These are phyloP conservation scores for Asterella californica DNA, from an alignment of 225 moss, liverwort and hornwort genomes.

Conservation along the genomic window DNA sequence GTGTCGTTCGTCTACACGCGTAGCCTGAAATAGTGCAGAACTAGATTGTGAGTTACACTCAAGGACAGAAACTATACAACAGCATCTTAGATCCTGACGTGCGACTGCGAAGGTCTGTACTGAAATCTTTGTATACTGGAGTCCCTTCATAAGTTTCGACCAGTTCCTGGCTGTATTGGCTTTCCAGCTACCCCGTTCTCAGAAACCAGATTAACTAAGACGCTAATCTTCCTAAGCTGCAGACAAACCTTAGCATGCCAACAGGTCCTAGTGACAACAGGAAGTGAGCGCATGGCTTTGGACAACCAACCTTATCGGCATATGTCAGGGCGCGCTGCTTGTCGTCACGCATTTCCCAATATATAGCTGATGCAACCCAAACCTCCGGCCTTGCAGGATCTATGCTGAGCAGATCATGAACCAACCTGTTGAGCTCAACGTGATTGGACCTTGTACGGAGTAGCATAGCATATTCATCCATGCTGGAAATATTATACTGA, in stretches of 20 bases:
- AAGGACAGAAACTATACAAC: background rate
- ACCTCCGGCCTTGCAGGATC: constrained; percentile 83
- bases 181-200: background rate
- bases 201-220: background rate
- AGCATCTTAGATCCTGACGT: background rate
- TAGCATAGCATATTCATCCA: constrained; percentile 98
- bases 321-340: constrained; percentile 80
- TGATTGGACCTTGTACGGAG: constrained; percentile 64
- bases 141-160: background rate
- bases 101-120: background rate
- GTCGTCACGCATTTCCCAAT: constrained; percentile 95
- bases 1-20: constrained; percentile 86
- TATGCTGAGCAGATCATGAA: constrained; percentile 77
- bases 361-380: constrained; percentile 91
- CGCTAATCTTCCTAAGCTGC: background rate
- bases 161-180: background rate
- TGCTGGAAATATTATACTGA: constrained; percentile 71
- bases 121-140: background rate
- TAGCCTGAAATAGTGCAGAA: constrained; percentile 41
- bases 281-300: background rate
- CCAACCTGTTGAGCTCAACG: constrained; percentile 76
- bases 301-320: constrained; percentile 61
- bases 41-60: background rate
- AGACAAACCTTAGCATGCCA: background rate
- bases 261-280: background rate